These are phyloP conservation scores for Aureobasidium subglaciale DNA, from an alignment of 2,329 filamentous ascomycete genomes.

Conservation along the genomic window DNA sequence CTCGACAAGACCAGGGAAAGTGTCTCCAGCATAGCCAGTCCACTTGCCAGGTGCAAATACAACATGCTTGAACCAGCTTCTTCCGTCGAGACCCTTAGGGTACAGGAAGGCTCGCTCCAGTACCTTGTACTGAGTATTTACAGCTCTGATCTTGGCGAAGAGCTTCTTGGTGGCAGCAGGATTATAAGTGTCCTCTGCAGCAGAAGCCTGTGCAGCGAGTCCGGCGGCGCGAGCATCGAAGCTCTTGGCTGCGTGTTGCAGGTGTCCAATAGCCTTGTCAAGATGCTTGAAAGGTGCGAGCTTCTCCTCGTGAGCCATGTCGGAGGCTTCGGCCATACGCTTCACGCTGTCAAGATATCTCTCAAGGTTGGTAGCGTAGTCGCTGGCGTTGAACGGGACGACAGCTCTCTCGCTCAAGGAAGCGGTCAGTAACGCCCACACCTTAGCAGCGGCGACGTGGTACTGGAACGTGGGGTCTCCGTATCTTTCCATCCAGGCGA, in stretches of 20 bases:
- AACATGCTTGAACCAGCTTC: slow-evolving; percentile 90
- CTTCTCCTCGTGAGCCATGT: slow-evolving; percentile 20
- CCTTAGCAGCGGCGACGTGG: slow-evolving; percentile 44
- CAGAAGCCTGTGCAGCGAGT: slow-evolving; percentile 41
- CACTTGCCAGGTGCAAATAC: slow-evolving; percentile 86
- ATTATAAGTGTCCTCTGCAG: slow-evolving; percentile 49
- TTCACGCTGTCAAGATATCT: slow-evolving; percentile 39
- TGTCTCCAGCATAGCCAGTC: slow-evolving; percentile 80
- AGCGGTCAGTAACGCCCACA: slow-evolving; percentile 40
- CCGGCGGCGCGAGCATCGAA: slow-evolving; percentile 47
- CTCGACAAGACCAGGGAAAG: slow-evolving; percentile 59
- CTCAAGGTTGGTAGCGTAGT: slow-evolving; percentile 37
- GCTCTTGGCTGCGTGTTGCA: slow-evolving; percentile 40
- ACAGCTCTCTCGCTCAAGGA: slow-evolving; percentile 42
- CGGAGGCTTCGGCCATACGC: slow-evolving; percentile 15
- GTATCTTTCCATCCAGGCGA: slow-evolving; percentile 74
- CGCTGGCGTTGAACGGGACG: slow-evolving; percentile 39
- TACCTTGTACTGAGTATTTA: slow-evolving; percentile 77
- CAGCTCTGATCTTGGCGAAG: slow-evolving; percentile 43
- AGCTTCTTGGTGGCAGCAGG: slow-evolving; percentile 15
- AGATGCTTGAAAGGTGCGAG: slow-evolving; percentile 39
- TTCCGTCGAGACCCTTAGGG: slow-evolving; percentile 65
- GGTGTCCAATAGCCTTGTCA: slow-evolving; percentile 41
- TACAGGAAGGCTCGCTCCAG: slow-evolving; percentile 78
- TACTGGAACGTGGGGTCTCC: slow-evolving; percentile 60